Conservation (phyloP, 768 basidiomycete genomes). For the Xerocomellus chrysenteron region DNA sequence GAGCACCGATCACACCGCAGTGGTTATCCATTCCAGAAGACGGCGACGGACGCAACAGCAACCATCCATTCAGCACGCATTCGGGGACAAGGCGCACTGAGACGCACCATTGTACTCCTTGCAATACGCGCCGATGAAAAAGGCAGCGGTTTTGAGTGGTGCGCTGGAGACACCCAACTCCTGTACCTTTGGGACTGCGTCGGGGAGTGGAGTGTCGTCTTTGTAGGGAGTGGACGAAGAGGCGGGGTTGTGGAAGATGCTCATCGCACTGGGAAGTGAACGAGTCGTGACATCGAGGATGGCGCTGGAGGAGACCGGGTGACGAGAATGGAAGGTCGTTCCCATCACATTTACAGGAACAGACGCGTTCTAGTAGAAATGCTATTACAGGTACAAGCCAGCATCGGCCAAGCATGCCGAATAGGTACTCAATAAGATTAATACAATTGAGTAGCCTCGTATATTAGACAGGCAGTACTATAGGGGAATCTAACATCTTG, state of each 20-base stretch:
- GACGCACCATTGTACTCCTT: slow-evolving; percentile 91
- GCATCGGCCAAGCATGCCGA: no score
- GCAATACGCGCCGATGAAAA: slow-evolving; percentile 96
- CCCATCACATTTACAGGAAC: slow-evolving; percentile 7
- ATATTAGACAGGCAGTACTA: no score
- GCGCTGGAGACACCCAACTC: slow-evolving; percentile 91
- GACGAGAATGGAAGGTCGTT: slow-evolving; percentile 26
- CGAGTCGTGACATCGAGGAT: neutral
- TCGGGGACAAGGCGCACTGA: neutral
- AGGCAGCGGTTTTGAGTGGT: slow-evolving; percentile 93
- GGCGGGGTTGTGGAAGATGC: slow-evolving; percentile 49
- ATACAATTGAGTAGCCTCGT: no score
- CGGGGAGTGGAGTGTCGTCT: slow-evolving; percentile 66
- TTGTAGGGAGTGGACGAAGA: slow-evolving; percentile 50
- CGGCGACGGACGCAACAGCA: neutral
- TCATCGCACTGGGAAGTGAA: slow-evolving; percentile 42
- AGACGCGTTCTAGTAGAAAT: neutral
- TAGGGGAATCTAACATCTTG: no score
- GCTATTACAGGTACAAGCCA: no score
- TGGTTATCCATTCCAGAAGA: neutral
- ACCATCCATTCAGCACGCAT: slow-evolving; percentile 9
- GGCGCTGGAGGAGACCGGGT: slow-evolving; percentile 18
- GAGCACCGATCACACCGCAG: neutral
- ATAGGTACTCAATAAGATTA: no score
- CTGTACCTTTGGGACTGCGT: slow-evolving; percentile 69